Percentiles rank a stretch among this genome's conserved stretches.
These are phyloP conservation scores for Cercis canadensis DNA, from an alignment of 306 rosid genomes.

Conservation along the genomic window DNA sequence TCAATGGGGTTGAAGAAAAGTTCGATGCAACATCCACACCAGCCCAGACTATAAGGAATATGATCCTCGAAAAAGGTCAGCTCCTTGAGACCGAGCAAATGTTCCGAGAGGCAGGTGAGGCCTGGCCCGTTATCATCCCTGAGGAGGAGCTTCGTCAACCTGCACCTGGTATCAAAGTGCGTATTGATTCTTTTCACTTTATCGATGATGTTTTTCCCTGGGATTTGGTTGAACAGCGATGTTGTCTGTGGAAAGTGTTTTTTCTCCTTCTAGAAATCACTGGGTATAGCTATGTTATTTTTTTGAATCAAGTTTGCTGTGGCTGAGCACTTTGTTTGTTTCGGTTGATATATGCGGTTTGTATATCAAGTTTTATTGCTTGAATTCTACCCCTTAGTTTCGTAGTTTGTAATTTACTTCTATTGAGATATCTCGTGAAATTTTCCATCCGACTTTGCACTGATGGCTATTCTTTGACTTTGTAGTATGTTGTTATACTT, in stretches of 20 bases:
- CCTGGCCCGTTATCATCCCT: conserved; percentile 84
- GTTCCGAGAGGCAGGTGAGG: conserved; percentile 85
- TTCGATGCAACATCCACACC: conserved; percentile 82
- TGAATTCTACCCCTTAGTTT: background rate
- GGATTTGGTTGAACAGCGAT: conserved; percentile 31
- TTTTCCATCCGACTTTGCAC: background rate
- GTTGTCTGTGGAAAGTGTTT: background rate
- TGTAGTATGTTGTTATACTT: background rate
- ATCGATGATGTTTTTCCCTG: background rate
- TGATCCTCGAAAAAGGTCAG: conserved; percentile 86
- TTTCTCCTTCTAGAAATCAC: background rate
- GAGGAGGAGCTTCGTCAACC: conserved; percentile 62
- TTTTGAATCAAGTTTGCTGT: background rate
- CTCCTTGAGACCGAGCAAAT: conserved; percentile 76
- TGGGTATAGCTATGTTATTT: background rate
- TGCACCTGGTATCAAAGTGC: conserved; percentile 69
- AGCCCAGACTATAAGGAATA: conserved; percentile 70
- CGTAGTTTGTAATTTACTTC: background rate
- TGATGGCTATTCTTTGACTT: background rate
- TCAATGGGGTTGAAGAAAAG: conserved; percentile 73
- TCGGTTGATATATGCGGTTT: background rate
- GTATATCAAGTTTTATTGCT: background rate
- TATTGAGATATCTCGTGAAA: background rate
- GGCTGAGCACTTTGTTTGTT: background rate
- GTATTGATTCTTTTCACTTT: conserved; percentile 10